Evolutionary conservation across 1,139 yeast genomes (phyloP), one percentile per base, ranked within the genome.

Genomic region (Magnusiomyces ingens): DNA sequence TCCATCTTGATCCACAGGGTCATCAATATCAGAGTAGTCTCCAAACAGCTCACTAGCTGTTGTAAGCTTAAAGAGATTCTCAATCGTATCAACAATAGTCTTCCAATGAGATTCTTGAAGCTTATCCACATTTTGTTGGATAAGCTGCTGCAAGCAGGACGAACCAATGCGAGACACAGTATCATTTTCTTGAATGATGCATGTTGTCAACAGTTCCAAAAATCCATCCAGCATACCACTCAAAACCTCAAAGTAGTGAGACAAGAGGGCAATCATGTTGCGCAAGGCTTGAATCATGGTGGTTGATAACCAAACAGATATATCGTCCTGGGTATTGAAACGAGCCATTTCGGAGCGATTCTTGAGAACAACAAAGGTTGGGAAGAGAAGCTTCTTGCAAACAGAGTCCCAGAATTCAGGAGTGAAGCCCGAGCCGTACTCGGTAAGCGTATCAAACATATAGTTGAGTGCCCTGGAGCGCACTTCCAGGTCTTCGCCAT

Each of bases 141-240:
- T 77, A 58, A 93, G 75, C 57, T 84, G 87, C 59, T 85, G 84
- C 57, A 93, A 76, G 67, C 99, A 91, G 11, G 93, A 82, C 63
- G 95, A 81, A 19, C 99, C 99, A 60, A 91, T 90, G 63, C 95
- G 78, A 0, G 98, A 95, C 62, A 94, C 91, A 0, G 98, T 90
- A 64, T 93, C 99, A 67, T 93, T 93, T 63, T 91, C 97, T 69
- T 93, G 99, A 64, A 96, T 89, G 52, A 93, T 88, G 70, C 99
- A 94, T 8, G 93, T 84, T 2, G 83, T 83, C 53, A 94, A 71
- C 55, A 94, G 75, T 43, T 81, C 82, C 69, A 94, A 74, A 66
- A 85, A 89, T 1, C 89, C 94, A 57, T 80, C 85, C 53, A 93
- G 75, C 79, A 86, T 80, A 45, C 79, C 75, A 59, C 83, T 83